Evolutionary conservation across 805 yeast species (phyloP).

Genomic region (Lachancea sp.): DNA sequence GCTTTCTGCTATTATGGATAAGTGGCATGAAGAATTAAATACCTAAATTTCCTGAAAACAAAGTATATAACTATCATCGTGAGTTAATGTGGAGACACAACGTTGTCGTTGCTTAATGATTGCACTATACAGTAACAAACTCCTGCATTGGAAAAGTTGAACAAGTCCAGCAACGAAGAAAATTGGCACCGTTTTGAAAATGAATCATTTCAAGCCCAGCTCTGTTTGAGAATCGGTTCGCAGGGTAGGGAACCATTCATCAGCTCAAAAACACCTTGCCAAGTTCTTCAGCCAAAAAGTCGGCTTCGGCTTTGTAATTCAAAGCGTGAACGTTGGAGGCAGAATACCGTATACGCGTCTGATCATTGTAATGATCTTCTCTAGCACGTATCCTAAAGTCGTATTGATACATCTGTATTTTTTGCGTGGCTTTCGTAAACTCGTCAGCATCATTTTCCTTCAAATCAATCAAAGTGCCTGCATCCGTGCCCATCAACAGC

Average conservation of each 20-base stretch:
- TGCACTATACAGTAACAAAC: no score
- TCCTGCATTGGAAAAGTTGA: no score
- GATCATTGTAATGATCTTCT: slow-evolving; percentile 78
- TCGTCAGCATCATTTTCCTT: slow-evolving; percentile 42
- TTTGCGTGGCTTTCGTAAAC: slow-evolving; percentile 41
- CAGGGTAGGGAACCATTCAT: neutral
- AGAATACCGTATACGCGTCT: slow-evolving; percentile 67
- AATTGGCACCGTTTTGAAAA: no score
- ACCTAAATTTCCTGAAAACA: no score
- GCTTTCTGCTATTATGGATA: no score
- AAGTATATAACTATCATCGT: no score
- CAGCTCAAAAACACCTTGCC: slow-evolving; percentile 17
- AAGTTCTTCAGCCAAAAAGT: slow-evolving; percentile 41
- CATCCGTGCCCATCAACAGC: slow-evolving; percentile 54
- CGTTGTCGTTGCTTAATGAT: no score
- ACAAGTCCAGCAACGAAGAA: no score
- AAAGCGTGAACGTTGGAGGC: slow-evolving; percentile 48
- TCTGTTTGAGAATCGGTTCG: neutral
- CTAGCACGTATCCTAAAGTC: slow-evolving; percentile 74
- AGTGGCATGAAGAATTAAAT: no score
- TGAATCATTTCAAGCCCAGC: neutral
- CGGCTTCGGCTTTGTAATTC: slow-evolving; percentile 56
- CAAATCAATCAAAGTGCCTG: slow-evolving; percentile 49
- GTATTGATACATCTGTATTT: slow-evolving; percentile 59
- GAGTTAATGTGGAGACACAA: no score